Evolutionary conservation across 495 filamentous ascomycete species (phyloP).

Genomic region (Diplogelasinospora grovesii): DNA sequence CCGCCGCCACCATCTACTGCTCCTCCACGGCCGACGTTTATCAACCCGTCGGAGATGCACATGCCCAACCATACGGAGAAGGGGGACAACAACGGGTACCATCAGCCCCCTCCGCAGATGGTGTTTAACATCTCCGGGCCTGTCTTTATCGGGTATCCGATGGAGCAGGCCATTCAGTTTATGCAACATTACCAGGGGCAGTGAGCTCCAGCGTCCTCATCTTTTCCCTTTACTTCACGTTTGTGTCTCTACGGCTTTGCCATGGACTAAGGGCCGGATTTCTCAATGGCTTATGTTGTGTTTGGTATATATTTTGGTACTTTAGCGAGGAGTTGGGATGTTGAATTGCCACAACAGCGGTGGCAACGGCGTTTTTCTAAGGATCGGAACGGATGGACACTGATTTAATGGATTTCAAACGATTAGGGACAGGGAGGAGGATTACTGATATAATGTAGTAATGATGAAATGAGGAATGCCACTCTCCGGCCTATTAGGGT

Average conservation of each 20-base stretch:
- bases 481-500: too few species aligned
- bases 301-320: not conserved
- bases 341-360: too few species aligned
- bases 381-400: too few species aligned
- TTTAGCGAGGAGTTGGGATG: slow-evolving; percentile 9
- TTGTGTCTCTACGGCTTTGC: too few species aligned
- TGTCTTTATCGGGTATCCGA: slow-evolving; percentile 80
- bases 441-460: too few species aligned
- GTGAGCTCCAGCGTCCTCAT: slow-evolving; percentile 6
- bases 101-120: slow-evolving; percentile 46
- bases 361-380: too few species aligned
- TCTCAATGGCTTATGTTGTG: too few species aligned
- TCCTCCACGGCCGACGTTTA: slow-evolving; percentile 32
- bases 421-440: too few species aligned
- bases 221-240: slow-evolving; percentile 1
- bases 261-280: too few species aligned
- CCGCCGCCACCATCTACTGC: slow-evolving; percentile 3
- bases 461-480: too few species aligned
- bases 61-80: slow-evolving; percentile 18
- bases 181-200: slow-evolving; percentile 50
- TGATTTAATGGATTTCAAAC: too few species aligned
- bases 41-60: slow-evolving; percentile 26
- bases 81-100: slow-evolving; percentile 6
- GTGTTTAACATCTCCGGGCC: slow-evolving; percentile 69
- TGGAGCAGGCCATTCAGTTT: slow-evolving; percentile 67